Conservation (phyloP, 495 filamentous ascomycete genomes). For the Saxophila tyrrhenica region DNA sequence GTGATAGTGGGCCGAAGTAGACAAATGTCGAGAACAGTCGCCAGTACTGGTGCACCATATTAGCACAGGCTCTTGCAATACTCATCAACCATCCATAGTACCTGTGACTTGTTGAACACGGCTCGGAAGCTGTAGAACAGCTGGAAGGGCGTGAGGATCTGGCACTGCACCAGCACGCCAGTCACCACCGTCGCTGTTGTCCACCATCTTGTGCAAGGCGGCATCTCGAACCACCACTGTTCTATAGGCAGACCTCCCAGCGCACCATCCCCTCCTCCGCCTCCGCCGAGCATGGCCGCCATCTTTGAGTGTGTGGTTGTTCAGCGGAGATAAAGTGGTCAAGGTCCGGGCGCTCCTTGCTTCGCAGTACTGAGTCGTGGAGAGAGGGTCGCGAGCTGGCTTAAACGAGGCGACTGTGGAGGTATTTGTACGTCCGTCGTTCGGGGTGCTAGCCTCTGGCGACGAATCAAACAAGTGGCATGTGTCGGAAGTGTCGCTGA, state of each 20-base stretch:
- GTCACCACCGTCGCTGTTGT: slow-evolving; percentile 82
- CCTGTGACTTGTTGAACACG: slow-evolving; percentile 83
- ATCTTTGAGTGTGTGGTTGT: slow-evolving; percentile 38
- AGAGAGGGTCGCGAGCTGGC: neutral
- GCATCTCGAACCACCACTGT: slow-evolving; percentile 98
- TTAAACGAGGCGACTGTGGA: no score
- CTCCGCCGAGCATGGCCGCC: slow-evolving; percentile 55
- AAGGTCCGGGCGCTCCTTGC: neutral
- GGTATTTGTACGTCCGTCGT: no score
- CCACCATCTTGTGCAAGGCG: slow-evolving; percentile 90
- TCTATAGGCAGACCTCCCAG: slow-evolving; percentile 71
- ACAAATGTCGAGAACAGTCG: slow-evolving; percentile 87
- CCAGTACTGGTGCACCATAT: slow-evolving; percentile 61
- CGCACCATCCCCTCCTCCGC: slow-evolving; percentile 18
- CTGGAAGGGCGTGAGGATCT: slow-evolving; percentile 81
- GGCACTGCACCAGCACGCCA: slow-evolving; percentile 85
- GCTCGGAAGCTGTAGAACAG: slow-evolving; percentile 92
- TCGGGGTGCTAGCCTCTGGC: no score
- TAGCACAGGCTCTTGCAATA: neutral
- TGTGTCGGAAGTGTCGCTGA: neutral
- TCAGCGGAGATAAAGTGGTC: neutral
- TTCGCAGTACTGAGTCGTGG: neutral
- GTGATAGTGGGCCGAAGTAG: slow-evolving; percentile 87
- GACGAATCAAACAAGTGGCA: no score
- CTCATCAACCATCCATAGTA: slow-evolving; percentile 26